Evolutionary conservation across 352 stramenopile genomes (phyloP).

Genomic region (Elongisporangium senticosum): DNA sequence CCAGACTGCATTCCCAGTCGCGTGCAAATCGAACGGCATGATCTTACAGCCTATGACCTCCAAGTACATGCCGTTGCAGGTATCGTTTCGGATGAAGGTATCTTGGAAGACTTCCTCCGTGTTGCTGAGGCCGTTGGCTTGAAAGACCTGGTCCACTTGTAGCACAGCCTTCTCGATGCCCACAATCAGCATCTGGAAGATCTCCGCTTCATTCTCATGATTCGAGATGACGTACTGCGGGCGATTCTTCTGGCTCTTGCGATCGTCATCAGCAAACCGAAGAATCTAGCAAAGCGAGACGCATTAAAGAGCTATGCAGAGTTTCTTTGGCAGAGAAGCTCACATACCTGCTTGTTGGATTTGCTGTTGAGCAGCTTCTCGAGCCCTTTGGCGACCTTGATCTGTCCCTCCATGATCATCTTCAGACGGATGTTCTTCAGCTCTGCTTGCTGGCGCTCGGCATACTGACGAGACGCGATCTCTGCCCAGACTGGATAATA

Average conservation of each 20-base stretch:
- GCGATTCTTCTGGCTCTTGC: too few relatives aligned
- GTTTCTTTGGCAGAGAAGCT: too few relatives aligned
- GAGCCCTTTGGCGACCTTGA: constrained; percentile 37
- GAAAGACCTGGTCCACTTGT: constrained; percentile 25
- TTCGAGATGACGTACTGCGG: too few relatives aligned
- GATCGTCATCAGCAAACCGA: too few relatives aligned
- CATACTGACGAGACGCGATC: constrained; percentile 29
- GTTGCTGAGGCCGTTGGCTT: constrained; percentile 23
- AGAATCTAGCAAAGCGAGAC: too few relatives aligned
- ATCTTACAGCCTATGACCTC: constrained; percentile 32
- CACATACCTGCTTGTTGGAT: constrained; percentile 29
- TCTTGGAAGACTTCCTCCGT: constrained; percentile 25
- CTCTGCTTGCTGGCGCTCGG: constrained; percentile 32
- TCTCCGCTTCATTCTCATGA: neutral
- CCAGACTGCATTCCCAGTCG: constrained; percentile 24
- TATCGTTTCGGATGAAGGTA: constrained; percentile 25
- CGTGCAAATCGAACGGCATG: constrained; percentile 27
- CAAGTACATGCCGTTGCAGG: constrained; percentile 22
- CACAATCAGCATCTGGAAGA: constrained; percentile 24
- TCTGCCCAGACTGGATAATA: constrained; percentile 27
- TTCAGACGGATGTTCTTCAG: constrained; percentile 42
- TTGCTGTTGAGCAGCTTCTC: constrained; percentile 27
- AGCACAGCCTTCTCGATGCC: constrained; percentile 20
- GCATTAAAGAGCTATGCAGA: too few relatives aligned
- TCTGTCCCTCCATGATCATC: constrained; percentile 39